phyloP scores from a whole-genome alignment of 495 filamentous ascomycete genomes.

The Lasiosphaeriaceae sp. region DNA sequence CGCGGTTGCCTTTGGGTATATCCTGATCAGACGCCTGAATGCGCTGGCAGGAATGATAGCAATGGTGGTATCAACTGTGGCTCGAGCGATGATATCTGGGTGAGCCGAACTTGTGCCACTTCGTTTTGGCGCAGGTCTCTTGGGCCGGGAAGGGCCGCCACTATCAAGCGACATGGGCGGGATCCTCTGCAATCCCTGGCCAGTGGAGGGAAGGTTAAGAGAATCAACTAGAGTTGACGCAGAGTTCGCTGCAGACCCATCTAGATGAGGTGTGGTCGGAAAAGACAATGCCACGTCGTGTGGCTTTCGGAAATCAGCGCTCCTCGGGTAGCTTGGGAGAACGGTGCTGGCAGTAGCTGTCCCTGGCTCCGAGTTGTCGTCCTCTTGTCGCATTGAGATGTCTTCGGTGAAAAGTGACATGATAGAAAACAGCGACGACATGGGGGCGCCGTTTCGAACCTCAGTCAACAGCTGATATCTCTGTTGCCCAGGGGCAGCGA shows the following conservation, averaged over 20 bases:
- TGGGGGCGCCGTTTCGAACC: slow-evolving; percentile 95
- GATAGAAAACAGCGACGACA: slow-evolving; percentile 97
- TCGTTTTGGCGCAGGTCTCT: slow-evolving; percentile 37
- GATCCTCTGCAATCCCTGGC: slow-evolving; percentile 41
- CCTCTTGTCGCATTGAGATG: slow-evolving; percentile 69
- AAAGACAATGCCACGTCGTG: slow-evolving; percentile 29
- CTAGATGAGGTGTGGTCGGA: slow-evolving; percentile 31
- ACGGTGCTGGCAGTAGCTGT: slow-evolving; percentile 11
- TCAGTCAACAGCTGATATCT: slow-evolving; percentile 89
- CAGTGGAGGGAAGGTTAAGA: slow-evolving; percentile 17
- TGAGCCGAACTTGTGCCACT: slow-evolving; percentile 72
- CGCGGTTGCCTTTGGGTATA: slow-evolving; percentile 93
- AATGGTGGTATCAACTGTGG: slow-evolving; percentile 96
- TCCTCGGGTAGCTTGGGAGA: slow-evolving; percentile 35
- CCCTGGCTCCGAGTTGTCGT: slow-evolving; percentile 43
- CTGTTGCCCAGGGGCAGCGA: slow-evolving; percentile 54
- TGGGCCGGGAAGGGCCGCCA: slow-evolving; percentile 15
- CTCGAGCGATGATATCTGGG: slow-evolving; percentile 92
- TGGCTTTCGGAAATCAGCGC: slow-evolving; percentile 45
- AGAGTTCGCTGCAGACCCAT: slow-evolving; percentile 22
- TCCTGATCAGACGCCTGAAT: slow-evolving; percentile 86
- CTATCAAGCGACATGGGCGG: slow-evolving; percentile 73
- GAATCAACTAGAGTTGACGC: slow-evolving; percentile 22
- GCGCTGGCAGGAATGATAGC: slow-evolving; percentile 96
- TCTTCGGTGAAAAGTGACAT: slow-evolving; percentile 96